A percentile compares a stretch with the other conserved stretches of the same genome.
Evolutionary conservation across 164 flowering plant genomes (phyloP).

Genomic region (Magnolia sinica): DNA sequence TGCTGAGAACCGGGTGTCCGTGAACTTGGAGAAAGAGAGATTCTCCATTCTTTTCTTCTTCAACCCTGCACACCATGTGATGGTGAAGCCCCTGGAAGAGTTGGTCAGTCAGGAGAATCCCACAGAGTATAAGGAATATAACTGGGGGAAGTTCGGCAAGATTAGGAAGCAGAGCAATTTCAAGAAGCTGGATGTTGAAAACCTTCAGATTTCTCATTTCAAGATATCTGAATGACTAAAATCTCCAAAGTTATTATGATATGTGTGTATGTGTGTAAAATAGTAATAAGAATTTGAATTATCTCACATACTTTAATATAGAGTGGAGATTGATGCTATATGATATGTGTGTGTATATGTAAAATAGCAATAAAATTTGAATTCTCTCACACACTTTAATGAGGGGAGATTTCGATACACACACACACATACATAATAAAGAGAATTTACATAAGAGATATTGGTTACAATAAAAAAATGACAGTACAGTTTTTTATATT

Average conservation of each 20-base stretch:
- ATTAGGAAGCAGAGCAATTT: constrained; percentile 9
- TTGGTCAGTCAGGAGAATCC: constrained; percentile 7
- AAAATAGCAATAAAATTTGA: no score
- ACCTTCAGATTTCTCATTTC: constrained; percentile 12
- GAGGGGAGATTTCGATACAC: no score
- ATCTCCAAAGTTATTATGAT: neutral
- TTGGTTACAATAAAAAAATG: no score
- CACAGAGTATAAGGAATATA: constrained; percentile 4
- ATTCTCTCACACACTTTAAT: no score
- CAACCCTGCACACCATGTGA: neutral
- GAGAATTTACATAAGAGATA: no score
- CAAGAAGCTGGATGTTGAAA: constrained; percentile 11
- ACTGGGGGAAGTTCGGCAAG: constrained; percentile 2
- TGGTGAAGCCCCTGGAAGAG: constrained; percentile 12
- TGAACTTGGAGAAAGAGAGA: constrained; percentile 12
- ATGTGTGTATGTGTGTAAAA: neutral
- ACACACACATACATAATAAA: no score
- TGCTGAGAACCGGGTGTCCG: constrained; percentile 10
- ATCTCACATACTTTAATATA: no score
- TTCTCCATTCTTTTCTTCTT: constrained; percentile 7
- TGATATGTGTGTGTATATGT: no score
- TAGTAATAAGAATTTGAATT: no score
- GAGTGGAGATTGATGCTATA: neutral
- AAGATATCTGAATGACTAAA: neutral
- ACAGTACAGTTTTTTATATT: no score